These are phyloP conservation scores for Hysterangium stoloniferum DNA, from an alignment of 768 basidiomycete genomes.

Conservation along the genomic window DNA sequence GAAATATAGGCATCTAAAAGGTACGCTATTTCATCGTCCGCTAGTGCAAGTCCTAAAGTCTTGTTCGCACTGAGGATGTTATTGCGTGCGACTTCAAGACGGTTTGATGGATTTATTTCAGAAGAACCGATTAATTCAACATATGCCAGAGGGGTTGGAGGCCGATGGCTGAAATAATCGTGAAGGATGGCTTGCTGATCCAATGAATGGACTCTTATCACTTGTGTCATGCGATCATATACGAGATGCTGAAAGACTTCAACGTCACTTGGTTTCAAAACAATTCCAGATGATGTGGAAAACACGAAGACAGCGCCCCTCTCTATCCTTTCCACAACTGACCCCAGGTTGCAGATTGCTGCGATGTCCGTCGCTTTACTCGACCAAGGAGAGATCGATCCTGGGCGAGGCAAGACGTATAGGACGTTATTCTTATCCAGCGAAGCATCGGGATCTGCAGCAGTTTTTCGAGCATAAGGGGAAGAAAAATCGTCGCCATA, in stretches of 20 bases:
- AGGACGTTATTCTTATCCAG: slow-evolving; percentile 36
- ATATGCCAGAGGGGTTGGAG: slow-evolving; percentile 60
- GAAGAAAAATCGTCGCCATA: slow-evolving; percentile 76
- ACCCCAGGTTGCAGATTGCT: slow-evolving; percentile 70
- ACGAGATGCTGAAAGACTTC: slow-evolving; percentile 57
- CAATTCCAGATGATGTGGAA: slow-evolving; percentile 32
- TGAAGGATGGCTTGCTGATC: slow-evolving; percentile 37
- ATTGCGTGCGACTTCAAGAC: slow-evolving; percentile 40
- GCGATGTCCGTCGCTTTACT: slow-evolving; percentile 98
- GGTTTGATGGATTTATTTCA: slow-evolving; percentile 13
- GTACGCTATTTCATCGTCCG: slow-evolving; percentile 85
- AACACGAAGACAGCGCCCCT: slow-evolving; percentile 71
- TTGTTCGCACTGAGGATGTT: slow-evolving; percentile 73
- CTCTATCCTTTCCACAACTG: slow-evolving; percentile 73
- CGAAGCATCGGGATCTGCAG: slow-evolving; percentile 20
- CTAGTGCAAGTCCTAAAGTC: slow-evolving; percentile 83
- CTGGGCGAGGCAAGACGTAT: slow-evolving; percentile 76
- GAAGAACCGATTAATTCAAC: slow-evolving; percentile 47
- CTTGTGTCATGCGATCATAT: slow-evolving; percentile 96
- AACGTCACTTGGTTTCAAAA: slow-evolving; percentile 41
- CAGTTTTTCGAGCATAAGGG: slow-evolving; percentile 29
- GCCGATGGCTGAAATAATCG: slow-evolving; percentile 46
- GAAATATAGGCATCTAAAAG: slow-evolving; percentile 82
- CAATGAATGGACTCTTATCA: slow-evolving; percentile 53
- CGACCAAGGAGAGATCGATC: slow-evolving; percentile 97